These are phyloP conservation scores for Sugiyamaella japonica DNA, from an alignment of 1,139 yeast species.

Conservation along the genomic window DNA sequence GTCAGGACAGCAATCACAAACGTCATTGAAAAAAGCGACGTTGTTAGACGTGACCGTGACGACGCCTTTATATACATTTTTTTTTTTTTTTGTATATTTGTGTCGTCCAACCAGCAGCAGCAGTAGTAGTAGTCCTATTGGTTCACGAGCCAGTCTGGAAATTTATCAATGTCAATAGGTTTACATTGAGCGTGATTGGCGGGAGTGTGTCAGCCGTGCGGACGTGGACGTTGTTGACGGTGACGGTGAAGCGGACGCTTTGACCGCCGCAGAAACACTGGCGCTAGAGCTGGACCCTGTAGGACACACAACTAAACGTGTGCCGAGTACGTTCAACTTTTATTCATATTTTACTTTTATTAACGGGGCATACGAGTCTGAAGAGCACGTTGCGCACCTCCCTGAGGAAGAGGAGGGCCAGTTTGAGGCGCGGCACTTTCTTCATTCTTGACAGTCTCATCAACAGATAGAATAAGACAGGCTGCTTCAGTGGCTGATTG, in stretches of 20 bases:
- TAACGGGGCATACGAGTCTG: slow-evolving; percentile 27
- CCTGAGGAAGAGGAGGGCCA: slow-evolving; percentile 34
- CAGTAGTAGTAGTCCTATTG: background rate
- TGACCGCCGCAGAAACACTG: background rate
- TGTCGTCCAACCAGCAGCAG: background rate
- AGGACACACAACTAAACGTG: no score
- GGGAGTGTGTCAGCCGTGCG: slow-evolving; percentile 1
- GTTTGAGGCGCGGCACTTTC: slow-evolving; percentile 48
- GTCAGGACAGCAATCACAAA: slow-evolving; percentile 68
- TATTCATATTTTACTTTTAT: background rate
- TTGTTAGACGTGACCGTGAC: slow-evolving; percentile 56
- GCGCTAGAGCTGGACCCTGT: background rate
- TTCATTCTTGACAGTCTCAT: slow-evolving; percentile 89
- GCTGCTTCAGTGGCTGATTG: slow-evolving; percentile 98
- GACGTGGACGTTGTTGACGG: no score
- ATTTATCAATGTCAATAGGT: slow-evolving; percentile 4
- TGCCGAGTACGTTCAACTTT: no score
- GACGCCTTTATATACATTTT: slow-evolving; percentile 54
- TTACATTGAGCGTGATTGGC: slow-evolving; percentile 13
- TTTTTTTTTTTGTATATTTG: slow-evolving; percentile 1
- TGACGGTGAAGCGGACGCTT: no score
- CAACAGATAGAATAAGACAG: slow-evolving; percentile 83
- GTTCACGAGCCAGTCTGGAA: background rate
- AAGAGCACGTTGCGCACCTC: slow-evolving; percentile 31
- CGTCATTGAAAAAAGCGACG: slow-evolving; percentile 72